Conservation (phyloP, 1,284 basidiomycete genomes). For the Cryptococcus sp. region DNA sequence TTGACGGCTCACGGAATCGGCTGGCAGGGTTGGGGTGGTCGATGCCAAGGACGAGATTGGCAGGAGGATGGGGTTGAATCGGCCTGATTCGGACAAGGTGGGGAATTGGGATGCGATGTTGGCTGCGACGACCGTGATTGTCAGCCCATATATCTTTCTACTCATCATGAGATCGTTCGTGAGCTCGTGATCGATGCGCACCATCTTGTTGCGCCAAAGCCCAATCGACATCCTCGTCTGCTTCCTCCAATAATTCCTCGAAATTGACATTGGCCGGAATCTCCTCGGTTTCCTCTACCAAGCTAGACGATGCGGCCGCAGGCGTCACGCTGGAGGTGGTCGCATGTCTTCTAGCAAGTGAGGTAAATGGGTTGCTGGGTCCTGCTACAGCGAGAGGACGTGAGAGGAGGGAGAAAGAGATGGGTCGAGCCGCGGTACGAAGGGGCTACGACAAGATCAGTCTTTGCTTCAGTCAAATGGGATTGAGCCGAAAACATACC, state of each 20-base stretch:
- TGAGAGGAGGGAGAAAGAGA: constrained; percentile 10
- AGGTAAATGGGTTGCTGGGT: constrained; percentile 12
- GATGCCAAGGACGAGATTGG: constrained; percentile 48
- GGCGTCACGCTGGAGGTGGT: constrained; percentile 9
- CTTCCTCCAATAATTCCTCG: constrained; percentile 26
- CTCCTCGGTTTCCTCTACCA: constrained; percentile 6
- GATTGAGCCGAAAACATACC: constrained; percentile 5
- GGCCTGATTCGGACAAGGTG: constrained; percentile 1
- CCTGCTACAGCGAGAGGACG: constrained; percentile 16
- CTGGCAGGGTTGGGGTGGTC: constrained; percentile 38
- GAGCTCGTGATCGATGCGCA: constrained; percentile 1
- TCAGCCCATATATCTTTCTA: no score
- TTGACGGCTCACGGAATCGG: constrained; percentile 26
- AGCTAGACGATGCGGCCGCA: not conserved
- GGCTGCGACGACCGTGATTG: no score
- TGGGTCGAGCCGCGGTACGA: constrained; percentile 12
- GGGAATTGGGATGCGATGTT: not conserved
- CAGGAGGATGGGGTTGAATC: constrained; percentile 33
- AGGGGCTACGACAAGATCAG: constrained; percentile 5
- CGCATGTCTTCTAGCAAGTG: constrained; percentile 9
- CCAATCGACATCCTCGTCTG: constrained; percentile 16
- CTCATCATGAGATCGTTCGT: not conserved
- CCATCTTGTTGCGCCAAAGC: constrained; percentile 8
- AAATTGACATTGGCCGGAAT: constrained; percentile 36
- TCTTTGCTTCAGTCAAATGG: no score